These are phyloP conservation scores for Viola odorata DNA, from an alignment of 345 rosid genomes.

Conservation along the genomic window DNA sequence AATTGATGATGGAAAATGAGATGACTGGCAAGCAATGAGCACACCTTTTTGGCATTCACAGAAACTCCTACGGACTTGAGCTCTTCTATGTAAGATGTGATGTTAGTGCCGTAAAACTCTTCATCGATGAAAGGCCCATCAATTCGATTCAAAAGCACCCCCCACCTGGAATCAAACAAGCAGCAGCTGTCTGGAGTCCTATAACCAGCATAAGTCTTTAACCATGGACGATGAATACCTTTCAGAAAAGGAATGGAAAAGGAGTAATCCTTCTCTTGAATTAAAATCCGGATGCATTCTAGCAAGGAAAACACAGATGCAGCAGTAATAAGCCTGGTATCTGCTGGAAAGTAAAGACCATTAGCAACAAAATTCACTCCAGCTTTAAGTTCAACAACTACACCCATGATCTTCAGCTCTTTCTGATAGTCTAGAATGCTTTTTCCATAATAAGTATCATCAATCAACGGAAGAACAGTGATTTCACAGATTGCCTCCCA, in stretches of 20 bases:
- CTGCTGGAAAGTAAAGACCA: slow-evolving; percentile 32
- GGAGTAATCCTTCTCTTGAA: slow-evolving; percentile 14
- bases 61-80: slow-evolving; percentile 43
- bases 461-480: slow-evolving; percentile 54
- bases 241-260: slow-evolving; percentile 27
- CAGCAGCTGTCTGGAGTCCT: slow-evolving; percentile 42
- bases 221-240: slow-evolving; percentile 42
- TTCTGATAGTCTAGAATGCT: slow-evolving; percentile 34
- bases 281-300: slow-evolving; percentile 34
- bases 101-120: slow-evolving; percentile 39
- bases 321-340: slow-evolving; percentile 22
- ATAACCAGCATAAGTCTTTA: slow-evolving; percentile 55
- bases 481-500: slow-evolving; percentile 54
- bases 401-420: slow-evolving; percentile 53
- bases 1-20: slow-evolving; percentile 36
- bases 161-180: slow-evolving; percentile 39
- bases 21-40: slow-evolving; percentile 33
- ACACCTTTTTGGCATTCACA: slow-evolving; percentile 24
- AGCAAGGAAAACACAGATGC: slow-evolving; percentile 38
- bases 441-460: slow-evolving; percentile 45
- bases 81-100: slow-evolving; percentile 32
- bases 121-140: slow-evolving; percentile 83
- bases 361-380: slow-evolving; percentile 47
- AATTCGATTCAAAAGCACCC: slow-evolving; percentile 19
- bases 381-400: slow-evolving; percentile 27